Evolutionary conservation across 208 protist species (phyloP).

Genomic region (Trypanosoma brucei): DNA sequence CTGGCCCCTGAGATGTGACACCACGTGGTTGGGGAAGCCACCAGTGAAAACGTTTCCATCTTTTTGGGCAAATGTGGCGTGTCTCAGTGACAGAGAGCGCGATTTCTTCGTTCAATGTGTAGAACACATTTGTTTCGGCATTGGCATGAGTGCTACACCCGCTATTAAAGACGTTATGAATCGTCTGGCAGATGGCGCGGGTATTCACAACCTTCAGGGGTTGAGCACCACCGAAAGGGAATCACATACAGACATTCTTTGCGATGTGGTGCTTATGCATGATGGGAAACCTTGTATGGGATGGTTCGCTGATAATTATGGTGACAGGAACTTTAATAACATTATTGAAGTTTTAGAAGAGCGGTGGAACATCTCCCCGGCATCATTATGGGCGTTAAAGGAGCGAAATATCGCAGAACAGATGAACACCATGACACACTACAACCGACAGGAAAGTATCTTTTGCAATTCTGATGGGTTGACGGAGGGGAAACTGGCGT

Average conservation of each 20-base stretch:
- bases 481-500: slow-evolving; percentile 6
- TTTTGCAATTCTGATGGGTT: slow-evolving; percentile 7
- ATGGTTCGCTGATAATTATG: slow-evolving; percentile 38
- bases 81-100: slow-evolving; percentile 15
- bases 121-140: slow-evolving; percentile 22
- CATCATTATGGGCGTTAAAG: slow-evolving; percentile 18
- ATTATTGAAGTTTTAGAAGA: slow-evolving; percentile 22
- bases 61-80: slow-evolving; percentile 22
- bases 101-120: slow-evolving; percentile 40
- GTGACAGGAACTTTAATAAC: slow-evolving; percentile 6
- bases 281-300: slow-evolving; percentile 28
- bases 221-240: background rate
- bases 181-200: slow-evolving; percentile 5
- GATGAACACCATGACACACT: slow-evolving; percentile 11
- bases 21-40: background rate
- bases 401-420: slow-evolving; percentile 8
- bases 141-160: slow-evolving; percentile 13
- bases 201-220: background rate
- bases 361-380: slow-evolving; percentile 18
- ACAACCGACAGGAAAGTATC: slow-evolving; percentile 12
- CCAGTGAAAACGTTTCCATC: slow-evolving; percentile 22
- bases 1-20: background rate
- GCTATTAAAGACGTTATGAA: slow-evolving; percentile 9
- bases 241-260: slow-evolving; percentile 11
- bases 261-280: slow-evolving; percentile 37